Percentiles rank a stretch among this genome's conserved stretches.
These are phyloP conservation scores for Forsythia suspensa DNA, from an alignment of 257 asterid species.

Conservation along the genomic window DNA sequence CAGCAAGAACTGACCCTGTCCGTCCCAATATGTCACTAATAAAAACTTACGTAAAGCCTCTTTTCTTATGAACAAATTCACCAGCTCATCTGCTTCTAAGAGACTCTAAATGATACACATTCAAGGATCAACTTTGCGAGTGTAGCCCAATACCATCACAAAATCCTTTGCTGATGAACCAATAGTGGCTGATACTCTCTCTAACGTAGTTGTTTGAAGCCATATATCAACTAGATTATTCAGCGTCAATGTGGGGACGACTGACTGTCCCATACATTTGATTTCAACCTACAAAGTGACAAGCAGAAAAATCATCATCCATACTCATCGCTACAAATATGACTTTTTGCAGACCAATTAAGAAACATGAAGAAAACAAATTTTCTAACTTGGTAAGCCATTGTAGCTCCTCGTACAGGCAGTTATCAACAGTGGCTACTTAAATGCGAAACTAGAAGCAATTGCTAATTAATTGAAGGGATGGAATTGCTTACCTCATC, in stretches of 20 bases:
- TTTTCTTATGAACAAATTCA: neutral
- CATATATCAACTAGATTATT: constrained; percentile 70
- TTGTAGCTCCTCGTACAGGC: neutral
- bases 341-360: neutral
- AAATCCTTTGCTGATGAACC: constrained; percentile 93
- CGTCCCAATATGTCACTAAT: too few species aligned
- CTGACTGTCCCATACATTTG: constrained; percentile 76
- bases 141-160: constrained; percentile 76
- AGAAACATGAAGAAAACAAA: neutral
- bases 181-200: constrained; percentile 56
- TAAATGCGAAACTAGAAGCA: neutral
- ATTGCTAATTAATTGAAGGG: neutral
- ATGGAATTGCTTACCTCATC: constrained; percentile 62
- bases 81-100: constrained; percentile 22
- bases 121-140: constrained; percentile 54
- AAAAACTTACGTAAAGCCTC: neutral
- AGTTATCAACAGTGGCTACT: neutral
- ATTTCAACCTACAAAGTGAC: constrained; percentile 65
- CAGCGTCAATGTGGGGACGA: constrained; percentile 67
- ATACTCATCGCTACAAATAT: neutral
- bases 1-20: too few species aligned
- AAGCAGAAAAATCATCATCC: neutral
- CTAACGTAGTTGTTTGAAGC: constrained; percentile 55
- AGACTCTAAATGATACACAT: constrained; percentile 1
- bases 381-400: neutral